Base-by-base conservation (phyloP, 1,284 basidiomycete genomes). In the Boletus semigastroideus region DNA sequence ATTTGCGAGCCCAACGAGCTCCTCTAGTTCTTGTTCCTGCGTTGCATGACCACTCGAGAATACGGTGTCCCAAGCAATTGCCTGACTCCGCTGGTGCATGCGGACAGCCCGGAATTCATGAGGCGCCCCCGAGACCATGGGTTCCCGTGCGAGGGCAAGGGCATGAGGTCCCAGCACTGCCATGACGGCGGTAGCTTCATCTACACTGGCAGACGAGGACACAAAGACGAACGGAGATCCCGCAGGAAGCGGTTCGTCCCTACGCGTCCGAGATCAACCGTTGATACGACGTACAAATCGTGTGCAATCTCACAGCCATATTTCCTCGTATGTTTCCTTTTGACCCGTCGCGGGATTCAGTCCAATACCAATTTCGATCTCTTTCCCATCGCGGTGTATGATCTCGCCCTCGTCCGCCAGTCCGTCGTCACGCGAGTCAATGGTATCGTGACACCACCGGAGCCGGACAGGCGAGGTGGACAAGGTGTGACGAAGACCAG, bases 341-440 rank as follows among this genome's bases (percentile, higher is more conserved):
- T 53, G 36, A 8, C 64, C 62, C 1, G 62, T 64, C 38, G 48
- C 48, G 1, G 63, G 65, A 39, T 66, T 66, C 1, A 58, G 12
- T 30, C 64, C 57, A 34, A 63, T 44, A 4, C 62, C 65, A 2
- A 49, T 66, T 42, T 66, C 62, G 33, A 66, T 52, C 25, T 64
- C 64, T 51, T 31, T 22, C n/a, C 65, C 65, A 41, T 62, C 53
- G 10, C 56, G 59, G 1, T 47, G 51, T 11, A 44, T 46, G 1
- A 62, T 27, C 31, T 64, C 48, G 17, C 62, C 64, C n/a, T 68
- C 62, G 42, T 66, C 62, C 0, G 4, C 25, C 9, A 19, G 1
- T 31, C 52, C 57, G 12, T 62, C 57, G 5, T 42, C 47, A 8
- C 48, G 51, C 8, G 62, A 68, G 43, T 68, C 64, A 16, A 66